phyloP scores from a whole-genome alignment of 2,329 filamentous ascomycete species.

The Cytospora piceicola region DNA sequence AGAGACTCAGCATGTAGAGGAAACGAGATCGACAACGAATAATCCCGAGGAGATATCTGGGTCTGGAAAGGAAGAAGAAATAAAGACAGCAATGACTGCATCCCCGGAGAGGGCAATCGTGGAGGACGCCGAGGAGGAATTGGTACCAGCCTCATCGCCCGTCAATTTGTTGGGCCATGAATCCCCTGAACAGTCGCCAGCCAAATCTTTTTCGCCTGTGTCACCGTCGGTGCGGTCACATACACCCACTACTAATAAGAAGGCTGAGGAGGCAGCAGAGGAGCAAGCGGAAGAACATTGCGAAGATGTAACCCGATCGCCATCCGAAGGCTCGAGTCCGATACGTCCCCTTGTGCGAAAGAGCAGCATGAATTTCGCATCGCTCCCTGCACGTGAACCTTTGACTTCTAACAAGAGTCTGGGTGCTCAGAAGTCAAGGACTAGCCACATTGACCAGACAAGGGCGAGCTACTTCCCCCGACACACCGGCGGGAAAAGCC shows the following conservation, averaged over 20 bases:
- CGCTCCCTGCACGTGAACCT: conserved; percentile 87
- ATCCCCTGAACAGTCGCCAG: conserved; percentile 23
- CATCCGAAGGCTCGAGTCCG: conserved; percentile 73
- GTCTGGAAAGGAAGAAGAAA: conserved; percentile 51
- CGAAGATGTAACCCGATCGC: conserved; percentile 58
- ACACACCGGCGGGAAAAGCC: conserved; percentile 73
- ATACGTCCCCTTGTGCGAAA: conserved; percentile 81
- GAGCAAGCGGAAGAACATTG: conserved; percentile 36
- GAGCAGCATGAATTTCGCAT: conserved; percentile 93
- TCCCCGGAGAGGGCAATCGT: conserved; percentile 27
- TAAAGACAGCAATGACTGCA: conserved; percentile 32
- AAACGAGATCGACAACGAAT: conserved; percentile 37
- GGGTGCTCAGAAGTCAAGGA: conserved; percentile 71
- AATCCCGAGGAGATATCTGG: conserved; percentile 47
- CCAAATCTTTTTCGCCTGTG: conserved; percentile 26
- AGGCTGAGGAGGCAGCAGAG: conserved; percentile 30
- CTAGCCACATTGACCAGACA: conserved; percentile 76
- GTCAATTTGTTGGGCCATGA: conserved; percentile 22
- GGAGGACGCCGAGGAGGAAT: conserved; percentile 12
- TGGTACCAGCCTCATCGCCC: conserved; percentile 32
- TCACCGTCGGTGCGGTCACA: conserved; percentile 5
- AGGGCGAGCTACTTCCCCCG: conserved; percentile 75
- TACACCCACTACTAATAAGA: background rate
- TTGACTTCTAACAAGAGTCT: conserved; percentile 83
- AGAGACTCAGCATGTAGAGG: conserved; percentile 30